phyloP scores from a whole-genome alignment of 1,284 basidiomycete genomes.

The Cryptococcus deneoformans region DNA sequence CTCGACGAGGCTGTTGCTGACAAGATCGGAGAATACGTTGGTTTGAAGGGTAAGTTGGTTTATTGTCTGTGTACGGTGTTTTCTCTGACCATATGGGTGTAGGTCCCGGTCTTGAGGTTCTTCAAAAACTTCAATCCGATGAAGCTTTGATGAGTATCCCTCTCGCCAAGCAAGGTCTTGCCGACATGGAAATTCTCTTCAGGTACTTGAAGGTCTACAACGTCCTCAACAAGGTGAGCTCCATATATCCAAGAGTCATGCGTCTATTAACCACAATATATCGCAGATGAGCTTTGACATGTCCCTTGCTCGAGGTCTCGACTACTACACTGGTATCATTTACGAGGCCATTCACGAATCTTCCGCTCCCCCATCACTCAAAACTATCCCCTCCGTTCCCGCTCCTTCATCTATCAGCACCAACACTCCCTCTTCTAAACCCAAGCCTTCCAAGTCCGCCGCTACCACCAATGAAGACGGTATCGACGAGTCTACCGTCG shows the following conservation, averaged over 20 bases:
- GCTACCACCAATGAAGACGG: constrained; percentile 65
- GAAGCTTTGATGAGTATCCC: constrained; percentile 64
- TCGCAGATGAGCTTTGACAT: constrained; percentile 89
- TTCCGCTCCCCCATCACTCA: constrained; percentile 83
- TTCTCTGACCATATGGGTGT: neutral
- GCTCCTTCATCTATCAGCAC: constrained; percentile 34
- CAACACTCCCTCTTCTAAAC: constrained; percentile 29
- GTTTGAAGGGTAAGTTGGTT: constrained; percentile 69
- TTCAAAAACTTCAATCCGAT: constrained; percentile 76
- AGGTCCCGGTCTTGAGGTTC: constrained; percentile 64
- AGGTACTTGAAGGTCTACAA: constrained; percentile 78
- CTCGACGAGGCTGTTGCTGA: constrained; percentile 81
- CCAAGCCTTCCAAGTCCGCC: constrained; percentile 48
- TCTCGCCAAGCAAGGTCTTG: constrained; percentile 76
- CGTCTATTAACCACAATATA: neutral
- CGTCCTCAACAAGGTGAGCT: constrained; percentile 67
- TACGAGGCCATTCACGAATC: constrained; percentile 94
- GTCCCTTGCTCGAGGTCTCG: constrained; percentile 90
- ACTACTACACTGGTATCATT: constrained; percentile 99
- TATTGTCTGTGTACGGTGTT: neutral
- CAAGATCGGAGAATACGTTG: constrained; percentile 95
- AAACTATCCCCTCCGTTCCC: constrained; percentile 56
- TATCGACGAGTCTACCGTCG: constrained; percentile 87
- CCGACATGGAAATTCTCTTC: constrained; percentile 90
- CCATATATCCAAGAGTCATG: neutral